Percentiles rank a stretch among this genome's conserved stretches.
phyloP scores from a whole-genome alignment of 768 basidiomycete species.

The Leucocoprinus leucothites region DNA sequence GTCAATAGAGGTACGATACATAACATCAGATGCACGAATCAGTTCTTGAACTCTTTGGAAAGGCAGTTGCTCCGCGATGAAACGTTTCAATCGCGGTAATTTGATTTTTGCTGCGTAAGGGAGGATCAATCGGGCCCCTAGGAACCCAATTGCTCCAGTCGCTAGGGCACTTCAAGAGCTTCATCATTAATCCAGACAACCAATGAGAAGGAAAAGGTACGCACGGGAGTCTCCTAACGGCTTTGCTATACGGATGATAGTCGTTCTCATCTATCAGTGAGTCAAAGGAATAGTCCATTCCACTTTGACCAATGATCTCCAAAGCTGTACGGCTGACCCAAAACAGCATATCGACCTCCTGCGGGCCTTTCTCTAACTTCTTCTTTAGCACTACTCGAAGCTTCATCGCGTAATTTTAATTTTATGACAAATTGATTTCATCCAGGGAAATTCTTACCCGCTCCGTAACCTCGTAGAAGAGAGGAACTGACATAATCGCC shows the following conservation, averaged over 20 bases:
- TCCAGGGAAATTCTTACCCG: slow-evolving; percentile 8
- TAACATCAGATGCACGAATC: slow-evolving; percentile 29
- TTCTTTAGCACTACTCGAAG: slow-evolving; percentile 19
- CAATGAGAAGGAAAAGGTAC: slow-evolving; percentile 7
- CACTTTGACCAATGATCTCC: slow-evolving; percentile 47
- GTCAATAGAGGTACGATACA: slow-evolving; percentile 32
- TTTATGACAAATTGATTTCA: neutral
- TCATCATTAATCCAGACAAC: neutral
- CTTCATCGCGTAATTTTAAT: slow-evolving; percentile 12
- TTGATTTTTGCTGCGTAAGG: slow-evolving; percentile 20
- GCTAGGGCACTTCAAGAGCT: neutral
- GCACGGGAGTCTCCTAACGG: slow-evolving; percentile 30
- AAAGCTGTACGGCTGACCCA: slow-evolving; percentile 44
- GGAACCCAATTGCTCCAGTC: slow-evolving; percentile 15
- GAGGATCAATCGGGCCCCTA: slow-evolving; percentile 17
- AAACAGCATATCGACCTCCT: slow-evolving; percentile 30
- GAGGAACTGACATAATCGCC: slow-evolving; percentile 20
- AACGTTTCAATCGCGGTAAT: slow-evolving; percentile 26
- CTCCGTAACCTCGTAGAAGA: slow-evolving; percentile 22
- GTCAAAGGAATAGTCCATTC: slow-evolving; percentile 44
- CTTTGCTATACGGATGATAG: slow-evolving; percentile 27
- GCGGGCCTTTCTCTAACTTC: slow-evolving; percentile 21
- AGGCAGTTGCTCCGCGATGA: slow-evolving; percentile 31
- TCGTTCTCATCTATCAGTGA: slow-evolving; percentile 27
- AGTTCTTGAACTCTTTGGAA: slow-evolving; percentile 24